These are phyloP conservation scores for Aspergillus jensenii DNA, from an alignment of 2,329 filamentous ascomycete genomes.

Conservation along the genomic window DNA sequence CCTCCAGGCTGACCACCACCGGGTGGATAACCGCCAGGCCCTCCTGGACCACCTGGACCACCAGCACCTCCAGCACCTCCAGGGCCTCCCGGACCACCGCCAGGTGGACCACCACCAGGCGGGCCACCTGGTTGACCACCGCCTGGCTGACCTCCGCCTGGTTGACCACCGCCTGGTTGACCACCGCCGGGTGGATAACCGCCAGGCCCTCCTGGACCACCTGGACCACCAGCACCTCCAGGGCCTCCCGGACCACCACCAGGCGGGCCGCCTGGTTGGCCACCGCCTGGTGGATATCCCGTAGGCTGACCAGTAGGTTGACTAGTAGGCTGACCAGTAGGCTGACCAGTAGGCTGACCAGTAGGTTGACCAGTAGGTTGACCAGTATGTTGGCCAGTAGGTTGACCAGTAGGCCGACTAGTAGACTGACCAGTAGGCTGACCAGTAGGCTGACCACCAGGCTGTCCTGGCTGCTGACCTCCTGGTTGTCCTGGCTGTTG, in stretches of 20 bases:
- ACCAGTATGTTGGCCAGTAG: background rate
- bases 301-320: no score
- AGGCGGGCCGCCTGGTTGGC: background rate
- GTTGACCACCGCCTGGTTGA: conserved; percentile 3
- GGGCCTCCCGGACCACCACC: conserved; percentile 4
- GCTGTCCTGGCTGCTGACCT: conserved; percentile 2
- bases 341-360: background rate
- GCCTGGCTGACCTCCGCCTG: background rate
- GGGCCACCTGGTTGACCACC: background rate
- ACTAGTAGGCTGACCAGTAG: background rate
- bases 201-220: background rate
- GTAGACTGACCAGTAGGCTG: background rate
- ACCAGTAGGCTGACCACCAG: background rate
- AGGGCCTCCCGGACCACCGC: background rate
- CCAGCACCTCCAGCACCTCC: background rate
- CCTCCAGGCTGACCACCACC: background rate
- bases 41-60: background rate
- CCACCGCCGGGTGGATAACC: background rate
- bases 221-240: background rate
- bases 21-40: background rate
- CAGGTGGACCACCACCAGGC: background rate
- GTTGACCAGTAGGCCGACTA: background rate
- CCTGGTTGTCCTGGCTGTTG: background rate
- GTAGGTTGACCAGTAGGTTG: no score
- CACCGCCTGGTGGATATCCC: no score